These are phyloP conservation scores for Magnolia kwangsiensis DNA, from an alignment of 164 flowering plant genomes.

Conservation along the genomic window DNA sequence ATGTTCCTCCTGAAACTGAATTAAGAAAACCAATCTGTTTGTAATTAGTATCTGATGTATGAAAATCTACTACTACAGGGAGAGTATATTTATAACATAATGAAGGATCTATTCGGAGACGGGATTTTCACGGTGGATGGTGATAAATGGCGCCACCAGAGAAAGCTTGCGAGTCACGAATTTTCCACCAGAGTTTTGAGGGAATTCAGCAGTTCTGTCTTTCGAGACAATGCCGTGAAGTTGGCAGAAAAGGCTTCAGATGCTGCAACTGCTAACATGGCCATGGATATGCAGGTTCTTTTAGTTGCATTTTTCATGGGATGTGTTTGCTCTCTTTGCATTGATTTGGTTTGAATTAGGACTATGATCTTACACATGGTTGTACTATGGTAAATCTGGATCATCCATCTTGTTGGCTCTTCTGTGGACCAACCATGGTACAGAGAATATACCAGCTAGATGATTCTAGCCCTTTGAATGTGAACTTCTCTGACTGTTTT, in stretches of 20 bases:
- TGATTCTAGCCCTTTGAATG: too few species aligned
- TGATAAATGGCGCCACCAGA: slow-evolving; percentile 60
- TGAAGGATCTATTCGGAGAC: slow-evolving; percentile 40
- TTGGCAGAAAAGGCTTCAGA: slow-evolving; percentile 32
- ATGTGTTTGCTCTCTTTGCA: not conserved
- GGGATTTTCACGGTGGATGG: slow-evolving; percentile 73
- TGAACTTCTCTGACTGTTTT: too few species aligned
- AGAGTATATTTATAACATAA: slow-evolving; percentile 11
- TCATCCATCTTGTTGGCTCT: too few species aligned
- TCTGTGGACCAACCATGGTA: too few species aligned
- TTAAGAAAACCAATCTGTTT: too few species aligned
- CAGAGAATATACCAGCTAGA: too few species aligned
- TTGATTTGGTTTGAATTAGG: not conserved
- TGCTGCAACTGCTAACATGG: slow-evolving; percentile 15
- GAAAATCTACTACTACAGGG: slow-evolving; percentile 28
- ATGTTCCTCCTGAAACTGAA: too few species aligned
- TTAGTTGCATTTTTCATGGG: not conserved
- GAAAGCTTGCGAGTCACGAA: slow-evolving; percentile 69
- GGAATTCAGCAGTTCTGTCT: slow-evolving; percentile 59
- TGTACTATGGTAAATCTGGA: too few species aligned
- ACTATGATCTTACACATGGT: too few species aligned
- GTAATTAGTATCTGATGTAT: too few species aligned
- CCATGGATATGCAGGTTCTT: slow-evolving; percentile 51
- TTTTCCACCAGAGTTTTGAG: slow-evolving; percentile 61
- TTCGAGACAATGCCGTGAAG: slow-evolving; percentile 52